phyloP scores from a whole-genome alignment of 2,329 filamentous ascomycete species.

The Alternaria sp. region DNA sequence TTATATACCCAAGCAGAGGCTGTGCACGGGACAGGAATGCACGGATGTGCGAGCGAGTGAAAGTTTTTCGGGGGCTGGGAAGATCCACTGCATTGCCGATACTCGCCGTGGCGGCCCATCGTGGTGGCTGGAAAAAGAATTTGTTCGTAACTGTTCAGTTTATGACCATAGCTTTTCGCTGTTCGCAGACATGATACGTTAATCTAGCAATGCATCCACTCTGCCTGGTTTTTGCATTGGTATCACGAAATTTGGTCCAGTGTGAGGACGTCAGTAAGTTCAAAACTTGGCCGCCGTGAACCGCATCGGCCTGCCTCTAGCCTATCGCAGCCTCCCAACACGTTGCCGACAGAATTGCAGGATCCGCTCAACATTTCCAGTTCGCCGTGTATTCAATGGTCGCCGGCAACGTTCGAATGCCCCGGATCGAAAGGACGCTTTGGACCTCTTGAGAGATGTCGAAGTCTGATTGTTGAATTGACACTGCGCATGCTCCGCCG shows the following conservation, averaged over 20 bases:
- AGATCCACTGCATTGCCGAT: neutral
- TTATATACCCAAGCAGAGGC: neutral
- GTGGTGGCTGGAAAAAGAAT: neutral
- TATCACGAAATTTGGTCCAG: neutral
- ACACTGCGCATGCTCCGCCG: constrained; percentile 25
- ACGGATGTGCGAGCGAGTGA: constrained; percentile 25
- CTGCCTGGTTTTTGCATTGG: neutral
- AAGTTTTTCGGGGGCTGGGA: neutral
- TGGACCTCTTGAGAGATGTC: no score
- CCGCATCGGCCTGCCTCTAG: neutral
- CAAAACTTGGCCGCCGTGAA: neutral
- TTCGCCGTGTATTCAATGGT: neutral
- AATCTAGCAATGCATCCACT: neutral
- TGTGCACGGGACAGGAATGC: neutral
- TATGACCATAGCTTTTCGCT: neutral
- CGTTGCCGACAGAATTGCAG: neutral
- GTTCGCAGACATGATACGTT: neutral
- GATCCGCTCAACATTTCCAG: neutral
- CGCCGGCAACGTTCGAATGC: neutral
- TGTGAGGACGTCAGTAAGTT: neutral
- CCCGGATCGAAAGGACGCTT: neutral
- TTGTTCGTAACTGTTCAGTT: neutral
- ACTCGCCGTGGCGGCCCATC: neutral
- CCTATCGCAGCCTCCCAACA: neutral
- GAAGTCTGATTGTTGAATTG: neutral